A percentile compares a stretch with the other conserved stretches of the same genome.
phyloP scores from a whole-genome alignment of 768 basidiomycete genomes.

The Lepiota brunneoincarnata region DNA sequence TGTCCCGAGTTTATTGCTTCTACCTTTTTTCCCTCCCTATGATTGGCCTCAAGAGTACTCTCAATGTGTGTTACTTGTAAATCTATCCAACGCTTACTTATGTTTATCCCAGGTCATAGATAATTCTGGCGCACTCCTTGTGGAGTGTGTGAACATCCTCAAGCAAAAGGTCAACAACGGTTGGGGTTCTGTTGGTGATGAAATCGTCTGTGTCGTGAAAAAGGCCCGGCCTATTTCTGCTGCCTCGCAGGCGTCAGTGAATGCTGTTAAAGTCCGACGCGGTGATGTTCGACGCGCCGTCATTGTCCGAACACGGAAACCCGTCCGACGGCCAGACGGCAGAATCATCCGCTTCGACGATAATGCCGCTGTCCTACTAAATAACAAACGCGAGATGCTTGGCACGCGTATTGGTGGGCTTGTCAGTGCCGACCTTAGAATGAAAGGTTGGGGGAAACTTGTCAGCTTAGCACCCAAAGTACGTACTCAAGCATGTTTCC shows the following conservation, averaged over 20 bases:
- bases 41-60: slow-evolving; percentile 93
- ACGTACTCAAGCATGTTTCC: slow-evolving; percentile 18
- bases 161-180: slow-evolving; percentile 97
- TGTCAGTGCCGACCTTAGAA: slow-evolving; percentile 85
- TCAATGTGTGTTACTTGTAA: slow-evolving; percentile 59
- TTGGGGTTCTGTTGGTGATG: slow-evolving; percentile 90
- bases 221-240: slow-evolving; percentile 80
- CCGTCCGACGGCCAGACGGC: slow-evolving; percentile 84
- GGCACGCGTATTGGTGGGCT: slow-evolving; percentile 94
- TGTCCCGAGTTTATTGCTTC: not conserved
- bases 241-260: slow-evolving; percentile 62
- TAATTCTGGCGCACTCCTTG: slow-evolving; percentile 92
- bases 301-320: slow-evolving; percentile 90
- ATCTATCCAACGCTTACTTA: not conserved
- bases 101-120: slow-evolving; percentile 75
- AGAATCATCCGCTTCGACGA: slow-evolving; percentile 90
- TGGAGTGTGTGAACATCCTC: slow-evolving; percentile 95
- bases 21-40: slow-evolving; percentile 37
- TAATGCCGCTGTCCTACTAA: slow-evolving; percentile 91
- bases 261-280: slow-evolving; percentile 84
- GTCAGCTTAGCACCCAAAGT: slow-evolving; percentile 91
- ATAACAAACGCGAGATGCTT: slow-evolving; percentile 95
- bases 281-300: slow-evolving; percentile 96
- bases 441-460: slow-evolving; percentile 95
- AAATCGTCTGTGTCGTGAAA: slow-evolving; percentile 94